These are phyloP conservation scores for Fusarium sulawesiense DNA, from an alignment of 2,329 filamentous ascomycete genomes.

Conservation along the genomic window DNA sequence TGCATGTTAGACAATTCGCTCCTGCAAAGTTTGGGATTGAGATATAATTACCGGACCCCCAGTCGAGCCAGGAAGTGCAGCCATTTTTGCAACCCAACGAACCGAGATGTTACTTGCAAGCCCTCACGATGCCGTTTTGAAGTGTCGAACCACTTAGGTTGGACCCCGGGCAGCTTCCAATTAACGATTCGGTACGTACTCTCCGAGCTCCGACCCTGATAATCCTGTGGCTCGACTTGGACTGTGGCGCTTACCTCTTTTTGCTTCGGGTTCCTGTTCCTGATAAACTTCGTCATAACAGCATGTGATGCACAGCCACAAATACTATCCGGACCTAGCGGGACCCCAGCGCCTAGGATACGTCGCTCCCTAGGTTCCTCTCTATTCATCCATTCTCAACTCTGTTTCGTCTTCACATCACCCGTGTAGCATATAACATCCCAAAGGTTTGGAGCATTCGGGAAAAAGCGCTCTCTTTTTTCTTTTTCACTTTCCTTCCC, in stretches of 20 bases:
- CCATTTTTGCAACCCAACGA: slow-evolving; percentile 48
- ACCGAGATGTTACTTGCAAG: slow-evolving; percentile 32
- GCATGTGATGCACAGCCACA: slow-evolving; percentile 41
- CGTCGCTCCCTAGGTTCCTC: slow-evolving; percentile 31
- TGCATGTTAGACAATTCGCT: slow-evolving; percentile 39
- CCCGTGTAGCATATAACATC: slow-evolving; percentile 17
- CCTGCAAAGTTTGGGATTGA: background rate
- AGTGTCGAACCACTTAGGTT: slow-evolving; percentile 33
- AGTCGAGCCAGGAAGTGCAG: slow-evolving; percentile 47
- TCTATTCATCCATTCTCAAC: slow-evolving; percentile 25
- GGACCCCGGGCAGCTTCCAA: slow-evolving; percentile 33
- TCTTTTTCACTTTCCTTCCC: background rate
- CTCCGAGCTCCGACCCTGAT: slow-evolving; percentile 12
- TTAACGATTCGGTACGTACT: slow-evolving; percentile 31
- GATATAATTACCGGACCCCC: slow-evolving; percentile 47
- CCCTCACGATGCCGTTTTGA: slow-evolving; percentile 36
- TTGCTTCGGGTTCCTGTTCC: background rate
- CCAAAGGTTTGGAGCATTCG: slow-evolving; percentile 10
- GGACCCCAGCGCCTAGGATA: slow-evolving; percentile 22
- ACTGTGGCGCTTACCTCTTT: background rate
- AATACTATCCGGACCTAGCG: slow-evolving; percentile 25
- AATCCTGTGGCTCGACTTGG: slow-evolving; percentile 17
- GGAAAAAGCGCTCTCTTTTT: slow-evolving; percentile 4
- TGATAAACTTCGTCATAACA: slow-evolving; percentile 26
- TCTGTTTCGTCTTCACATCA: slow-evolving; percentile 5